A percentile compares a stretch with the other conserved stretches of the same genome.
These are phyloP conservation scores for Lablab purpureus DNA, from an alignment of 306 rosid species.

Conservation along the genomic window DNA sequence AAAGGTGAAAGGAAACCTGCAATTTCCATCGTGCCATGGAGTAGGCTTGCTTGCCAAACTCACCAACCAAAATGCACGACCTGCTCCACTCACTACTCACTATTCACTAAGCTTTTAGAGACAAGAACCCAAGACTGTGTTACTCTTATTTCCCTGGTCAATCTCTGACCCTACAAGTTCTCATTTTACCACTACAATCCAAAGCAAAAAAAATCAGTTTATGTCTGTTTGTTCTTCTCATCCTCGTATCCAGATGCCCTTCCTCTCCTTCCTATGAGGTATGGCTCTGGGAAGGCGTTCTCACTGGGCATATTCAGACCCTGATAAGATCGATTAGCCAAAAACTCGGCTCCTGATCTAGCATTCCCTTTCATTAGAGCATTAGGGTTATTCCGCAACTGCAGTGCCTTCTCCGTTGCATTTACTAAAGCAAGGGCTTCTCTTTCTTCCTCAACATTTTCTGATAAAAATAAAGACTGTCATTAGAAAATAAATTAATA, in stretches of 20 bases:
- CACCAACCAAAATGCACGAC: background rate
- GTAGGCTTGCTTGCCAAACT: background rate
- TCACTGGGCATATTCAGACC: conserved; percentile 70
- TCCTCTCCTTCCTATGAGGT: conserved; percentile 70
- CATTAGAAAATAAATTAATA: background rate
- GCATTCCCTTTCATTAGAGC: conserved; percentile 62
- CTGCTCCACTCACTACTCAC: background rate
- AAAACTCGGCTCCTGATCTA: conserved; percentile 80
- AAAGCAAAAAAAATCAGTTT: background rate
- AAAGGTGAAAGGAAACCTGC: background rate
- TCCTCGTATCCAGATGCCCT: conserved; percentile 71
- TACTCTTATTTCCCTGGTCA: conserved; percentile 5
- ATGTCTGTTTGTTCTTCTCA: conserved; percentile 54
- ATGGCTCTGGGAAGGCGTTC: conserved; percentile 62
- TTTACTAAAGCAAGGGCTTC: conserved; percentile 66
- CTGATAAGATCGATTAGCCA: conserved; percentile 74
- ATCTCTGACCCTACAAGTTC: background rate
- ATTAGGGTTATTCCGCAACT: conserved; percentile 61
- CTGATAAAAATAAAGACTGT: conserved; percentile 48
- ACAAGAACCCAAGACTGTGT: background rate
- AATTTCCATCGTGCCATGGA: background rate
- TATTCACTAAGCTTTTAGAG: conserved; percentile 14
- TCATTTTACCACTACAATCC: conserved; percentile 1
- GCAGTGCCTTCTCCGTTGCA: conserved; percentile 78
- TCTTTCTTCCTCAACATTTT: conserved; percentile 57